A percentile compares a stretch with the other conserved stretches of the same genome.
phyloP scores from a whole-genome alignment of 1,284 basidiomycete genomes.

The Trichosporon sp. region DNA sequence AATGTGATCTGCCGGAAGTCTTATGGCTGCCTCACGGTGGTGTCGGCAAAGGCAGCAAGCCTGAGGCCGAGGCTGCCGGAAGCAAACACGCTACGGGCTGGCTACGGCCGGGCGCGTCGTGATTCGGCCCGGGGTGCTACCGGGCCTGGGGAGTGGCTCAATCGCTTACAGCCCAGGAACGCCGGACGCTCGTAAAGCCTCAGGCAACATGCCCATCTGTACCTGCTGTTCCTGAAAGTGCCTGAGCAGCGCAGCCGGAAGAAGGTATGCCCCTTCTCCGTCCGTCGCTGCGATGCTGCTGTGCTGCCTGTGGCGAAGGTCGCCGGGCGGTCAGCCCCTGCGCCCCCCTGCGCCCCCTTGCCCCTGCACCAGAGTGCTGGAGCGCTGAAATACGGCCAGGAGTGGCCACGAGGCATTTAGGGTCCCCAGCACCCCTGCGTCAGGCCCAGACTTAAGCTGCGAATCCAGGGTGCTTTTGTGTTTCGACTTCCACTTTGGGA shows the following conservation, averaged over 20 bases:
- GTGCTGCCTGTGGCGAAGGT: too few species aligned
- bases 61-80: background rate
- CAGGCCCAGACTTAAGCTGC: constrained; percentile 13
- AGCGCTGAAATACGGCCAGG: background rate
- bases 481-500: background rate
- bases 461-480: background rate
- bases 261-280: background rate
- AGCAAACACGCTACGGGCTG: constrained; percentile 3
- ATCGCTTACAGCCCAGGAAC: background rate
- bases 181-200: background rate
- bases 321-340: too few species aligned
- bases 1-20: background rate
- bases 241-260: constrained; percentile 8
- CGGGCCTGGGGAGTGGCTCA: background rate
- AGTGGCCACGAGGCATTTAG: constrained; percentile 8
- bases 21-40: background rate
- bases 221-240: background rate
- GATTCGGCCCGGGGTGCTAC: background rate
- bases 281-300: too few species aligned
- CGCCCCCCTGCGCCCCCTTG: too few species aligned
- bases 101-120: background rate
- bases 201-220: background rate
- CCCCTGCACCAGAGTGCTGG: too few species aligned
- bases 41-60: too few species aligned
- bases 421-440: background rate